phyloP scores from a whole-genome alignment of 192 early-diverging fungal genomes.

The Radiomyces spectabilis region DNA sequence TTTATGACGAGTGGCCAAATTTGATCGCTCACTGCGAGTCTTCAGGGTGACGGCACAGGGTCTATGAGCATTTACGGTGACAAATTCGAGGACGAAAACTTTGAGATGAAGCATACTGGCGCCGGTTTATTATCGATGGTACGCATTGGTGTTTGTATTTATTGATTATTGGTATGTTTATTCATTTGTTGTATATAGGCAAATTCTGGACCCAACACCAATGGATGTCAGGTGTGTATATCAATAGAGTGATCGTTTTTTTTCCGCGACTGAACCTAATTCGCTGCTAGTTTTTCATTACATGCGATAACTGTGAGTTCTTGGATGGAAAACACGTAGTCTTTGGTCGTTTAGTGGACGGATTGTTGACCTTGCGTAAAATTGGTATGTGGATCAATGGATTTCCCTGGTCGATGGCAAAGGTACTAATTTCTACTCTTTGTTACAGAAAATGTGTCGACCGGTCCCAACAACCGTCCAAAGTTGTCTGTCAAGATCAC shows the following conservation, averaged over 20 bases:
- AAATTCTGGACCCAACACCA: conserved; percentile 77
- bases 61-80: conserved; percentile 81
- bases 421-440: neutral
- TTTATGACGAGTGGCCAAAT: too few species aligned
- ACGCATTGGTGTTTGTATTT: conserved; percentile 14
- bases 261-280: neutral
- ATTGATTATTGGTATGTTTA: neutral
- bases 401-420: neutral
- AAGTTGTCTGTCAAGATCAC: conserved; percentile 80
- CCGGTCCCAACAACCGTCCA: conserved; percentile 78
- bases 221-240: conserved; percentile 69
- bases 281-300: conserved; percentile 80
- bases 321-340: conserved; percentile 88
- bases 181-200: conserved; percentile 36
- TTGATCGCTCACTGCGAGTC: too few species aligned
- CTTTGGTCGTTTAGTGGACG: conserved; percentile 81
- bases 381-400: conserved; percentile 36
- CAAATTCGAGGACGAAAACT: conserved; percentile 77
- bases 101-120: conserved; percentile 74
- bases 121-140: conserved; percentile 87
- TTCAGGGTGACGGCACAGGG: conserved; percentile 78
- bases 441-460: conserved; percentile 74
- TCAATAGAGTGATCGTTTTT: neutral
- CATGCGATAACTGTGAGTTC: conserved; percentile 78
- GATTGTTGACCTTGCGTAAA: conserved; percentile 82